Evolutionary conservation across 2,329 filamentous ascomycete species (phyloP), one percentile per base, ranked within the genome.

Genomic region (Elsinoe batatas): DNA sequence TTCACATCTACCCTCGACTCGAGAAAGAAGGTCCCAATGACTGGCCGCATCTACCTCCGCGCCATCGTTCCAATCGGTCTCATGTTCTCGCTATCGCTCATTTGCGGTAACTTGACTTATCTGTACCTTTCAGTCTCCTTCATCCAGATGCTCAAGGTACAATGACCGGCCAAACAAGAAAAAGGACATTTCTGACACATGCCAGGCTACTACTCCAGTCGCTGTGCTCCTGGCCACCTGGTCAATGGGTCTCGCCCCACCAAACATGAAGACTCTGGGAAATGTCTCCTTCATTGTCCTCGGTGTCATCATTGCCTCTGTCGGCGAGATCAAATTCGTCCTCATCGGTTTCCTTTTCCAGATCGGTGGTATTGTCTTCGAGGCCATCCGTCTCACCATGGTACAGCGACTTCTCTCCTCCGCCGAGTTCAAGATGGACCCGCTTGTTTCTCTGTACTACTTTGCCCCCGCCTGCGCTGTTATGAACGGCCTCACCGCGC

Each of bases 131-230:
- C 54, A 20, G 62, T 64, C 18, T 61, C 61, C 20, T 64, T 64
- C 36, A 63, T 64, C 18, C 61, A 64, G 59, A 64, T 64, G 62
- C 62, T 64, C 46, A 64, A 63, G 54, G 59, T 53, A 33, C 11
- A 46, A 36, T n/a, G 1, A 30, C 3, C 4, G 26, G 13, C 13
- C 2, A 18, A 42, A 22, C 37, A 43, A 32, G 13, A 11, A 7
- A 2, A 33, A 15, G 5, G 8, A 42, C 10, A 38, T 12, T 35
- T 33, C 49, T 38, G 22, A 53, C 40, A 15, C 12, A 12, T n/a
- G 5, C 35, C 26, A 60, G 57, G 61, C 61, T 13, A 61, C 57
- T 22, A 61, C 57, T 7, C 61, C 61, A 12, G 60, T 62, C 33
- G 61, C 60, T 15, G 59, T 61, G 7, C 56, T 62, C 10, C 38